phyloP scores from a whole-genome alignment of 768 basidiomycete species.

The Termitomyces sp. region DNA sequence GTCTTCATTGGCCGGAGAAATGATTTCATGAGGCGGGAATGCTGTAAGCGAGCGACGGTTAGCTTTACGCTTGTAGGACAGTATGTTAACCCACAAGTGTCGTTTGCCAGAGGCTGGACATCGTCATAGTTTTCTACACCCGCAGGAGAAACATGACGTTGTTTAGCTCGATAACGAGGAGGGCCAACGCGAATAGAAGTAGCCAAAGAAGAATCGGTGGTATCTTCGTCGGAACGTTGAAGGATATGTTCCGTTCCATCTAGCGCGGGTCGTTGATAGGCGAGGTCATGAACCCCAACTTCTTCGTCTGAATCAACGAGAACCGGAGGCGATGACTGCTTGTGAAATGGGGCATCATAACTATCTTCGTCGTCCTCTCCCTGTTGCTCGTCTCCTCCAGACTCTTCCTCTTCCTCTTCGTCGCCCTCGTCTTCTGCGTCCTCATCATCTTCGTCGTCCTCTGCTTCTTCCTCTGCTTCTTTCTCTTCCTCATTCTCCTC shows the following conservation, averaged over 20 bases:
- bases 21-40: constrained; percentile 18
- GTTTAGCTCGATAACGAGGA: constrained; percentile 6
- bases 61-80: background rate
- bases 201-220: background rate
- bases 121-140: constrained; percentile 10
- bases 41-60: constrained; percentile 1
- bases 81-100: constrained; percentile 22
- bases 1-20: constrained; percentile 8
- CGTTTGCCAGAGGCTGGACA: constrained; percentile 26
- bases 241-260: constrained; percentile 11
- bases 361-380: constrained; percentile 12
- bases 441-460: constrained; percentile 18
- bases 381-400: background rate
- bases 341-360: constrained; percentile 1
- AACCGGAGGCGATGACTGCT: constrained; percentile 12
- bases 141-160: background rate
- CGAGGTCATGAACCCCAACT: constrained; percentile 4
- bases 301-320: constrained; percentile 24
- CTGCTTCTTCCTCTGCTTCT: constrained; percentile 8
- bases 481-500: constrained; percentile 16
- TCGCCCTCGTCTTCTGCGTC: constrained; percentile 1
- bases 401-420: background rate
- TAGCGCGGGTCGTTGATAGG: constrained; percentile 1
- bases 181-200: background rate
- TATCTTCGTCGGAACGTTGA: constrained; percentile 12